Evolutionary conservation across 345 rosid genomes (phyloP).

Genomic region (Passiflora organensis): DNA sequence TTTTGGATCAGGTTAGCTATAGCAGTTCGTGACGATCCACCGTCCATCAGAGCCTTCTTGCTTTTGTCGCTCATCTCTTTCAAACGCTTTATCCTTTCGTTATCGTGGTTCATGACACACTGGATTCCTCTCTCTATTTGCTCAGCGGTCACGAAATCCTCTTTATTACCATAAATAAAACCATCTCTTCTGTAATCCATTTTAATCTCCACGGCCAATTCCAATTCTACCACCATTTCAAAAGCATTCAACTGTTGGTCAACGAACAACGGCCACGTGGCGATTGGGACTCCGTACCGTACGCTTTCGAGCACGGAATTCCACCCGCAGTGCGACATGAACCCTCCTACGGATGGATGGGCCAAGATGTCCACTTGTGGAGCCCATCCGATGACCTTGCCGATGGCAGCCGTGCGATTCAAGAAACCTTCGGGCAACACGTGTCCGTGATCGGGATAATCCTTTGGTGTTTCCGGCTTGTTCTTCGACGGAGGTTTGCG

Average conservation of each 20-base stretch:
- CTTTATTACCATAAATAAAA: background rate
- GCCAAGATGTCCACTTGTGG: too few species aligned
- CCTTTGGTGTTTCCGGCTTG: background rate
- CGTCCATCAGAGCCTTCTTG: background rate
- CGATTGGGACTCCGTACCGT: constrained; percentile 15
- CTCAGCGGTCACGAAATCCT: background rate
- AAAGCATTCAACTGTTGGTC: constrained; percentile 12
- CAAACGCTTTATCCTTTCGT: background rate
- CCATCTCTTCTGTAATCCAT: background rate
- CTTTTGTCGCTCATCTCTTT: background rate
- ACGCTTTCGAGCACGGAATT: constrained; percentile 8
- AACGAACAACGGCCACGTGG: background rate
- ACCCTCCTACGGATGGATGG: constrained; percentile 8
- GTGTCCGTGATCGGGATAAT: background rate
- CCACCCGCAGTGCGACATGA: constrained; percentile 16
- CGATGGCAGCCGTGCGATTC: constrained; percentile 1
- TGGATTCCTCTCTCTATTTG: background rate
- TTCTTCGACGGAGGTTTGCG: constrained; percentile 2
- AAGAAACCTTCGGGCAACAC: background rate
- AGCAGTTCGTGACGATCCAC: constrained; percentile 4
- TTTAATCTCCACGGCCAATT: too few species aligned
- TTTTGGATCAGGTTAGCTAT: background rate
- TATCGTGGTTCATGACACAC: background rate
- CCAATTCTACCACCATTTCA: constrained; percentile 3
- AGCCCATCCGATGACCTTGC: constrained; percentile 6